Evolutionary conservation across 2,329 filamentous ascomycete genomes (phyloP).

Genomic region (Scedosporium minutisporum): DNA sequence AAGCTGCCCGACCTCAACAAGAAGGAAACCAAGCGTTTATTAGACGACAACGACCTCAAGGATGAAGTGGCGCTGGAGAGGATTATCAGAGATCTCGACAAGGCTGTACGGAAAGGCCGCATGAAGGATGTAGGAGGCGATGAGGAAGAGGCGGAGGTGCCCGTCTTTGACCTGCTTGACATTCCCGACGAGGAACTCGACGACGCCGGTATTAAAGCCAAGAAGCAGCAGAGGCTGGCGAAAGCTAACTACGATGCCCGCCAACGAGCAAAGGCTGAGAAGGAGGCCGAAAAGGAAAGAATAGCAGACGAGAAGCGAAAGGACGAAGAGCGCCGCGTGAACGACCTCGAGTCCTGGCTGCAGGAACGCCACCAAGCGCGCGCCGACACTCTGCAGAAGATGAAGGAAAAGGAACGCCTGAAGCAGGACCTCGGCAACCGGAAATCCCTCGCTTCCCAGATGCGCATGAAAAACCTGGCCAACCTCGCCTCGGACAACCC

Average conservation of each 20-base stretch:
- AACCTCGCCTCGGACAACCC: conserved; percentile 89
- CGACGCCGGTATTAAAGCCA: conserved; percentile 82
- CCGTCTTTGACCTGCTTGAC: conserved; percentile 81
- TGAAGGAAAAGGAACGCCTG: conserved; percentile 86
- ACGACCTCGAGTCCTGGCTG: conserved; percentile 79
- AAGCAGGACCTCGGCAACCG: conserved; percentile 94
- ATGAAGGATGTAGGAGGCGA: conserved; percentile 86
- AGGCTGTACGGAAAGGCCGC: conserved; percentile 76
- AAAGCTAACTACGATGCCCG: conserved; percentile 93
- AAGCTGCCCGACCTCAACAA: conserved; percentile 70
- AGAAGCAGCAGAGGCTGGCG: conserved; percentile 82
- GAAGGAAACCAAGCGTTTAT: conserved; percentile 76
- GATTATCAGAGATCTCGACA: conserved; percentile 80
- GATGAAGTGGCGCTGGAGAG: conserved; percentile 81
- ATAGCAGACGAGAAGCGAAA: conserved; percentile 72
- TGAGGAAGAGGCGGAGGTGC: conserved; percentile 71
- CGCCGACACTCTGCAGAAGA: conserved; percentile 61
- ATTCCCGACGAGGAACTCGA: conserved; percentile 87
- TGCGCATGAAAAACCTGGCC: conserved; percentile 96
- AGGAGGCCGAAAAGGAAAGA: conserved; percentile 82
- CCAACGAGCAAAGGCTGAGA: conserved; percentile 89
- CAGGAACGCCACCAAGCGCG: conserved; percentile 69
- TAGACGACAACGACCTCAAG: conserved; percentile 87
- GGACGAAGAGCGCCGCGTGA: conserved; percentile 75
- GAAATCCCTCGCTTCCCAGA: conserved; percentile 91